Evolutionary conservation across 2,329 filamentous ascomycete genomes (phyloP).

Genomic region (Remersonia thermophila): DNA sequence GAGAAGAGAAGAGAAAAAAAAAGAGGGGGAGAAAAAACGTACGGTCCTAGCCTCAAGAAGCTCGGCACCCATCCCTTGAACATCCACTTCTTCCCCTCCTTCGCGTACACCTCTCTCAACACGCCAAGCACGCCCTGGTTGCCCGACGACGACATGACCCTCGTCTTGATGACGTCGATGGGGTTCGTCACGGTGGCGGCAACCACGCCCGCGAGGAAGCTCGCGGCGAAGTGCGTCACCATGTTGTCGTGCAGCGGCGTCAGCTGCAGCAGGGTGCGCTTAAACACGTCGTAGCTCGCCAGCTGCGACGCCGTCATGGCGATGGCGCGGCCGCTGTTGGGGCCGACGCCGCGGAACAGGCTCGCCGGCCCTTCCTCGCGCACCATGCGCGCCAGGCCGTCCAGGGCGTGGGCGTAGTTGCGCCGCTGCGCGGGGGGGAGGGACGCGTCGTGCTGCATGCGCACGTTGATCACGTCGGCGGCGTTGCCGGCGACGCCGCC

Average conservation of each 20-base stretch:
- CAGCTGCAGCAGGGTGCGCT: slow-evolving; percentile 52
- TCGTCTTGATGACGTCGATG: slow-evolving; percentile 81
- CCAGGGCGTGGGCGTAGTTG: slow-evolving; percentile 80
- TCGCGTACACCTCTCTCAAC: slow-evolving; percentile 52
- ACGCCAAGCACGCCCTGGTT: slow-evolving; percentile 39
- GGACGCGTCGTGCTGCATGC: slow-evolving; percentile 89
- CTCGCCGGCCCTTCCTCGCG: slow-evolving; percentile 64
- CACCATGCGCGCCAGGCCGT: slow-evolving; percentile 80
- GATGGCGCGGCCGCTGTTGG: slow-evolving; percentile 69
- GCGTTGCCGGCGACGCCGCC: slow-evolving; percentile 88
- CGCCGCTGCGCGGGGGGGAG: slow-evolving; percentile 61
- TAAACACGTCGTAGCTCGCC: slow-evolving; percentile 75
- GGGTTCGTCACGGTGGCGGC: slow-evolving; percentile 77
- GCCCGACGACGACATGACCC: slow-evolving; percentile 61
- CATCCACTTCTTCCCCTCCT: slow-evolving; percentile 69
- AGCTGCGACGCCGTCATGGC: slow-evolving; percentile 80
- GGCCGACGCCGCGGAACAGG: slow-evolving; percentile 76
- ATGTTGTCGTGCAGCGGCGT: slow-evolving; percentile 58
- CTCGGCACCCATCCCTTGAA: slow-evolving; percentile 85
- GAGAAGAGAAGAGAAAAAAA: no score
- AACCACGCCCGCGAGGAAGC: slow-evolving; percentile 66
- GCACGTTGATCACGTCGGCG: slow-evolving; percentile 91
- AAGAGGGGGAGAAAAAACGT: slow-evolving; percentile 25
- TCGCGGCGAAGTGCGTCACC: slow-evolving; percentile 67
- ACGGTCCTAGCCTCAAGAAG: slow-evolving; percentile 53